These are phyloP conservation scores for Exophiala sp. DNA, from an alignment of 2,329 filamentous ascomycete genomes.

Conservation along the genomic window DNA sequence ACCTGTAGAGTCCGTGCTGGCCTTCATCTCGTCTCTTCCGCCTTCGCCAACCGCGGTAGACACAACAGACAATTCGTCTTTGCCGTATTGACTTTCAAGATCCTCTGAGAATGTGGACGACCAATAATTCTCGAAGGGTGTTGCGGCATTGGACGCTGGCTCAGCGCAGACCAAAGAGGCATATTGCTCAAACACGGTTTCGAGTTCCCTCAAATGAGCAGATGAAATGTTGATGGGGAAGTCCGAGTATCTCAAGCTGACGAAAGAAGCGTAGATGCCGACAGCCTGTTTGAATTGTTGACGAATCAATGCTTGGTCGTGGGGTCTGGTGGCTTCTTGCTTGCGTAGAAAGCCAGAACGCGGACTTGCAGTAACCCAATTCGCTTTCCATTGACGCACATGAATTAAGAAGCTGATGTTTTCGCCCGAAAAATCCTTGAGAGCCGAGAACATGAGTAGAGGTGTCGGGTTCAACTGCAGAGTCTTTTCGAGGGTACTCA, in stretches of 20 bases:
- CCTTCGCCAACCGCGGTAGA: conserved; percentile 16
- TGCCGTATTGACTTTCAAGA: conserved; percentile 24
- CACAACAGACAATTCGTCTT: conserved; percentile 21
- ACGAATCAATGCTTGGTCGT: conserved; percentile 36
- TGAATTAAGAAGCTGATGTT: conserved; percentile 62
- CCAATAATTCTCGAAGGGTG: conserved; percentile 33
- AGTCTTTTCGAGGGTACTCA: conserved; percentile 58
- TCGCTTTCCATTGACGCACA: conserved; percentile 52
- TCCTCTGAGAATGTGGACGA: conserved; percentile 29
- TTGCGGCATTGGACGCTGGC: conserved; percentile 39
- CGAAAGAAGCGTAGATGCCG: conserved; percentile 56
- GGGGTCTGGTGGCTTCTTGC: conserved; percentile 25
- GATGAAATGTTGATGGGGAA: conserved; percentile 63
- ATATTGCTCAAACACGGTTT: conserved; percentile 52
- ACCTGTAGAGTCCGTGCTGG: not conserved
- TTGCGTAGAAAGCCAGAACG: conserved; percentile 20
- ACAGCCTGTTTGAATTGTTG: conserved; percentile 55
- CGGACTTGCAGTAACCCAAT: conserved; percentile 28
- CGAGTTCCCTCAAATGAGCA: conserved; percentile 49
- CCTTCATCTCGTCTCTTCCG: conserved; percentile 7
- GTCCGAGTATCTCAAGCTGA: conserved; percentile 56
- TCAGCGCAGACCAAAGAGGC: conserved; percentile 40
- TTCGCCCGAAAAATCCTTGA: conserved; percentile 63
- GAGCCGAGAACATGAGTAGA: conserved; percentile 59
- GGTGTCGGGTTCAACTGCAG: conserved; percentile 53